A percentile compares a stretch with the other conserved stretches of the same genome.
phyloP scores from a whole-genome alignment of 768 basidiomycete species.

The Obba rivulosa region DNA sequence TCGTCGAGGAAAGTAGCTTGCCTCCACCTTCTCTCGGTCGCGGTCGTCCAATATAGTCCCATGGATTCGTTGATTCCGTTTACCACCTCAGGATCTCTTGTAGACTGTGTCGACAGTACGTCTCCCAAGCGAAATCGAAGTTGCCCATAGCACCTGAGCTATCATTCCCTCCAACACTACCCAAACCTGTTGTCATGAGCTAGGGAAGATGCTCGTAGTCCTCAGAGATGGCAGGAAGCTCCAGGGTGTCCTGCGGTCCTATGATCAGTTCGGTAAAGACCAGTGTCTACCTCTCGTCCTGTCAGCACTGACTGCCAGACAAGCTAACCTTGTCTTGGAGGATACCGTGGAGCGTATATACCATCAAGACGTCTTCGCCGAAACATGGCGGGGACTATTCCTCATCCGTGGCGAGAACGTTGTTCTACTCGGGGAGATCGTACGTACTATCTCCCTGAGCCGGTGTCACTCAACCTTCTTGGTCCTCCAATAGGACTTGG shows the following conservation, averaged over 20 bases:
- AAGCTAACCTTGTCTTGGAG: constrained; percentile 96
- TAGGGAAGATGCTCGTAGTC: constrained; percentile 98
- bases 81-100: constrained; percentile 96
- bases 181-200: constrained; percentile 22
- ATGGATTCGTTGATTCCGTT: constrained; percentile 99
- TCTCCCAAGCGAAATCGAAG: constrained; percentile 42
- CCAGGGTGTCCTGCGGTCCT: constrained; percentile 92
- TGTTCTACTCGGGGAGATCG: constrained; percentile 93
- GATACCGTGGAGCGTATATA: constrained; percentile 95
- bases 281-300: too few species aligned
- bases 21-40: too few species aligned
- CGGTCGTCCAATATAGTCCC: neutral
- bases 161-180: constrained; percentile 15
- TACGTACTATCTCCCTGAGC: constrained; percentile 36
- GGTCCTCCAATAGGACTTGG: constrained; percentile 70
- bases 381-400: constrained; percentile 84
- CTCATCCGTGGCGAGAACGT: constrained; percentile 98
- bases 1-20: too few species aligned
- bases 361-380: constrained; percentile 82
- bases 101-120: constrained; percentile 99
- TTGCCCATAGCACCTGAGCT: constrained; percentile 21
- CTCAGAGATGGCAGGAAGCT: constrained; percentile 95
- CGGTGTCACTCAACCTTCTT: neutral
- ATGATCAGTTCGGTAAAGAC: constrained; percentile 91
- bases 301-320: neutral